A percentile compares a stretch with the other conserved stretches of the same genome.
Evolutionary conservation across 179 eudicot species (phyloP).

Genomic region (Pouteria campechiana): DNA sequence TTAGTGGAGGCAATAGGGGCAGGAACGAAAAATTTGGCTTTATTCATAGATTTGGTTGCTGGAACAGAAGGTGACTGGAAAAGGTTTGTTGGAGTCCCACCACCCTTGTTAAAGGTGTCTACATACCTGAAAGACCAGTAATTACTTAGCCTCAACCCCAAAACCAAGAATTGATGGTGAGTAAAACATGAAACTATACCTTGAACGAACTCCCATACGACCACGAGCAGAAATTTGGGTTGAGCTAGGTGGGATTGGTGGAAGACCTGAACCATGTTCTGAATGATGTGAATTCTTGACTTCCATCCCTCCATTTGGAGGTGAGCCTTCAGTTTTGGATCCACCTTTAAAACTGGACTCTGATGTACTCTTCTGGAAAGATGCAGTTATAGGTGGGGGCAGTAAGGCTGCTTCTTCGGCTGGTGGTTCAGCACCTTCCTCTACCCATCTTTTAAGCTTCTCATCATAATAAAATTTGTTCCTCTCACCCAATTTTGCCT

Average conservation of each 20-base stretch:
- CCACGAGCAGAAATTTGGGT: constrained; percentile 89
- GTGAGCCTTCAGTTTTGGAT: constrained; percentile 22
- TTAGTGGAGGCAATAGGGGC: constrained; percentile 31
- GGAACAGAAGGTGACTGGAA: constrained; percentile 61
- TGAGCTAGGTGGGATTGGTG: constrained; percentile 59
- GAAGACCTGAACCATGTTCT: constrained; percentile 52
- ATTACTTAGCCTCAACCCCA: too few species aligned
- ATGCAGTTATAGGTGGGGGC: constrained; percentile 67
- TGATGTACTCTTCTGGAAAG: constrained; percentile 43
- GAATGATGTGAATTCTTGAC: constrained; percentile 23
- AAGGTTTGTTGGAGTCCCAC: constrained; percentile 38
- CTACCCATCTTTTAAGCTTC: constrained; percentile 96
- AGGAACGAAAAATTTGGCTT: constrained; percentile 68
- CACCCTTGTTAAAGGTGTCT: constrained; percentile 82
- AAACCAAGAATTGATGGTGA: too few species aligned
- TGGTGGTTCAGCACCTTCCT: constrained; percentile 83
- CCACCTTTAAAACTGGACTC: constrained; percentile 48
- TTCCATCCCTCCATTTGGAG: constrained; percentile 31
- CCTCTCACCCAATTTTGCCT: constrained; percentile 89
- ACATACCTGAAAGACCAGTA: too few species aligned
- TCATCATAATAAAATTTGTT: constrained; percentile 90
- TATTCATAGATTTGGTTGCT: constrained; percentile 31
- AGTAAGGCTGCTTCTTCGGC: constrained; percentile 67
- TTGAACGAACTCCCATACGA: constrained; percentile 68
- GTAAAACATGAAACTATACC: too few species aligned